These are phyloP conservation scores for Yarrowia bubula DNA, from an alignment of 805 yeast genomes.

Conservation along the genomic window DNA sequence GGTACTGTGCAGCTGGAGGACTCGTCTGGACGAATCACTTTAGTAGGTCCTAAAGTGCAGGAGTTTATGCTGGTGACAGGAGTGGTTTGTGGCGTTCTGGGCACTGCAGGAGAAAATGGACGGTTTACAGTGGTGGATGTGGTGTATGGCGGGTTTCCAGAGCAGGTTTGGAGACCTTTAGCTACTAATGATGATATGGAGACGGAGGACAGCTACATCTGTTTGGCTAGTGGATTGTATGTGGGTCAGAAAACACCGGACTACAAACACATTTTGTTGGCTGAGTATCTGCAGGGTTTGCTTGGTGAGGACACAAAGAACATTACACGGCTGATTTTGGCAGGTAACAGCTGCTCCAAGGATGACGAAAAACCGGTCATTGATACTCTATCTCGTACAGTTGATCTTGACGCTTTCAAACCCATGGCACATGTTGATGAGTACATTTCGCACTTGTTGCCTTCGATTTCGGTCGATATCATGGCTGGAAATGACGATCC, in stretches of 20 bases:
- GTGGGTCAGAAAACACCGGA: constrained; percentile 47
- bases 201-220: constrained; percentile 44
- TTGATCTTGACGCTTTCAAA: constrained; percentile 27
- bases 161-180: not conserved
- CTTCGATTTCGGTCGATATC: constrained; percentile 64
- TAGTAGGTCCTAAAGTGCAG: constrained; percentile 61
- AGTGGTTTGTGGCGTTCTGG: constrained; percentile 78
- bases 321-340: not conserved
- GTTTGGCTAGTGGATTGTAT: constrained; percentile 74
- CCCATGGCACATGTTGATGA: constrained; percentile 47
- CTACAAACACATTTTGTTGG: constrained; percentile 49
- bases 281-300: constrained; percentile 71
- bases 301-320: constrained; percentile 42
- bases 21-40: constrained; percentile 80
- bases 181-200: not conserved
- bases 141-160: constrained; percentile 63
- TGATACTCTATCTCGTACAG: not conserved
- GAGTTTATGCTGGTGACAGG: constrained; percentile 73
- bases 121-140: constrained; percentile 80
- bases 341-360: constrained; percentile 1
- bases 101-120: constrained; percentile 82
- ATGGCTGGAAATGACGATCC: constrained; percentile 90
- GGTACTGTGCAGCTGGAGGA: constrained; percentile 72
- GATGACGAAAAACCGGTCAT: constrained; percentile 9
- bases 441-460: constrained; percentile 55